These are phyloP conservation scores for Tetrahymena borealis DNA, from an alignment of 73 alveolate species.

Conservation along the genomic window DNA sequence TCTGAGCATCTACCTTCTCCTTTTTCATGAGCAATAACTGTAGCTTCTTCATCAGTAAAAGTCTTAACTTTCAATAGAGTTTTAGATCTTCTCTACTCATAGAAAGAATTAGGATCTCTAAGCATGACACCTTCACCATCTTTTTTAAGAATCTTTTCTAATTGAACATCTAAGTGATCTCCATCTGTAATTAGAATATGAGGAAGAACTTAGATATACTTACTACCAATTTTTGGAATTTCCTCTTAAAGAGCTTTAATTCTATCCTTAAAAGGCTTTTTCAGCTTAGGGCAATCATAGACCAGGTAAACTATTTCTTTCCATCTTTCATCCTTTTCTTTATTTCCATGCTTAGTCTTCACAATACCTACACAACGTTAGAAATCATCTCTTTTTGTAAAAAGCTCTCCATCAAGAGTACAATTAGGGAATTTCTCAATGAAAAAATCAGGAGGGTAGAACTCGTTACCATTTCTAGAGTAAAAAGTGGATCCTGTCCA, in stretches of 20 bases:
- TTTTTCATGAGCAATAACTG: conserved; percentile 52
- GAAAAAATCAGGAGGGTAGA: conserved; percentile 64
- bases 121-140: conserved; percentile 82
- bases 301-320: conserved; percentile 60
- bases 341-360: conserved; percentile 43
- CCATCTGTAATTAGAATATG: conserved; percentile 39
- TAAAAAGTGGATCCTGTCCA: conserved; percentile 60
- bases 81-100: conserved; percentile 60
- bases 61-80: conserved; percentile 65
- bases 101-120: conserved; percentile 56
- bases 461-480: conserved; percentile 58
- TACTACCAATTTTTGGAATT: conserved; percentile 11
- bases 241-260: conserved; percentile 11
- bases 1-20: conserved; percentile 69
- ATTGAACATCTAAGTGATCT: conserved; percentile 49
- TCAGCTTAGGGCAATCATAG: conserved; percentile 67
- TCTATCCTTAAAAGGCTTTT: conserved; percentile 50
- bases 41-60: conserved; percentile 79
- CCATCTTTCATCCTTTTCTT: conserved; percentile 64
- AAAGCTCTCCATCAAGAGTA: conserved; percentile 79
- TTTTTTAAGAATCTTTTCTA: conserved; percentile 41
- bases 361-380: conserved; percentile 56
- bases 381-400: conserved; percentile 59
- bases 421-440: conserved; percentile 55
- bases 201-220: conserved; percentile 37